Evolutionary conservation across 1,139 yeast genomes (phyloP), one percentile per base, ranked within the genome.

Genomic region (Saccharomyces uvarum): DNA sequence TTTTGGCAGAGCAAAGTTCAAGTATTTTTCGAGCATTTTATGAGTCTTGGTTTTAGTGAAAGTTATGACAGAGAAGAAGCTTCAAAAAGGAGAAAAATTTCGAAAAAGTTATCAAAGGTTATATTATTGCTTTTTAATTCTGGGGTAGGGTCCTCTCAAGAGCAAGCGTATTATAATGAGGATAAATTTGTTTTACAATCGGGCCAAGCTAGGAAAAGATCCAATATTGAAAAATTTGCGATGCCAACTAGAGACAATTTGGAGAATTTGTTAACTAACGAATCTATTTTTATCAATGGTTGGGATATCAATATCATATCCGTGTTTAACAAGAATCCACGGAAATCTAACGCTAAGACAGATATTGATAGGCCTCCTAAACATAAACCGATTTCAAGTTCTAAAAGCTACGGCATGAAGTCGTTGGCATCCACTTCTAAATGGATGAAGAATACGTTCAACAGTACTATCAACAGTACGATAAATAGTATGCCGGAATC

Each of bases 1-100:
- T 88, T 91, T 65, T 91, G 97, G 97, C 81, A 81, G 56, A 76
- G 76, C 49, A 84, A 85, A 42, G 84, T 89, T 0, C 97, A 90
- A 68, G 83, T 83, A 44, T 89, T 90, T 66, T 78, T 86, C 62
- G 95, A 88, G 65, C 80, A 84, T 56, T 84, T 91, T 70, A 86
- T 87, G 67, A 72, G 77, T 31, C 82, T 87, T 67, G 81, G 82
- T 47, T 80, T 90, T 54, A 81, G 86, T 60, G 79, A 86, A 19
- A 78, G 86, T 26, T 86, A 84, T 54, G 88, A 93, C 61, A 75
- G 87, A 44, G 88, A 86, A 16, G 83, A 84, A 59, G 73, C 80
- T 33, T 85, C 96, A 2, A 89, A 89, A 66, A 76, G 97, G 51
- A 78, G 78, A 60, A 80, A 86, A 59, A 73, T 85, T 53, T 83